Evolutionary conservation across 176 grass and related monocot genomes (phyloP), one percentile per base, ranked within the genome.

Genomic region (Bolboschoenus planiculmis): DNA sequence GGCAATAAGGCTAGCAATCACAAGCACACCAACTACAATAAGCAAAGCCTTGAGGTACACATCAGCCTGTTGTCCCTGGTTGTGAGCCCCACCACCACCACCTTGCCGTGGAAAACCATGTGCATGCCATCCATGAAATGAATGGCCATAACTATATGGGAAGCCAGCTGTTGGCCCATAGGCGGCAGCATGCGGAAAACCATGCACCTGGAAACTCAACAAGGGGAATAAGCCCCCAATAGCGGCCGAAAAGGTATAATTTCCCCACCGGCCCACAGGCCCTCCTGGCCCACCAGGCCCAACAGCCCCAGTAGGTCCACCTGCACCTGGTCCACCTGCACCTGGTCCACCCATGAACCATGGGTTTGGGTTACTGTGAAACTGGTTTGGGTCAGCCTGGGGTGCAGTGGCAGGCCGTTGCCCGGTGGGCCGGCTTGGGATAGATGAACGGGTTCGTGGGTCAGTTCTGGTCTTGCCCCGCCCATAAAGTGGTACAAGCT

Each of bases 201-300:
- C 93, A 48, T 96, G 90, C 56, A 92, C 93, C 74, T 96, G 93
- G 85, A 96, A 96, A 88, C 86, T 96, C 24, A 96, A 78, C 86
- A 96, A 47, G 4, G 93, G 93, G 77, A 96, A 92, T 44, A 96
- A 84, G 16, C 93, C 93, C 30, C 90, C 93, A 79, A 96, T 90
- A 71, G 93, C 90, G 0, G 88, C 90, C 0, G 93, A 96, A 87
- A 92, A 96, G 0, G 93, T 92, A 89, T 92, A 96, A n/a, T 91
- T 90, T 34, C 93, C 93, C 82, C 90, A 92, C 65, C 90, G 78
- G 4, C 90, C 88, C 1, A 60, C 86, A 9, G 88, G 90, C 65
- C 78, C 86, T 1, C 86, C 84, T 0, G 88, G 81, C 1, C 70
- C 90, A 7, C 56, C 55, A 40, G 56, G 57, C 14, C 80, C 80